Percentiles rank a stretch among this genome's conserved stretches.
Evolutionary conservation across 2,329 filamentous ascomycete genomes (phyloP).

Genomic region (Camptophora hylomeconis): DNA sequence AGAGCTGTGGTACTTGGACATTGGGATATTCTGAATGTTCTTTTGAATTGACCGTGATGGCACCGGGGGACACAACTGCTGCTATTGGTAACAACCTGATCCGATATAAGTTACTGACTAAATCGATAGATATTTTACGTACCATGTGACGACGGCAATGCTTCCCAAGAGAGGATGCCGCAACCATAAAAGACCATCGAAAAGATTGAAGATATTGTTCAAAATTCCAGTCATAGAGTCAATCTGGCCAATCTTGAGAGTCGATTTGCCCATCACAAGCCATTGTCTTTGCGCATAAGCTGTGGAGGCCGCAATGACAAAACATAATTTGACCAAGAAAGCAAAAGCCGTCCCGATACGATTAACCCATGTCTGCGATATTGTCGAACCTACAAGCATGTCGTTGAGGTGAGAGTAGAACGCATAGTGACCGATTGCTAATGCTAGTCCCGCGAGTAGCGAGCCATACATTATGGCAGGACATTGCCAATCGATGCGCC

Average conservation of each 20-base stretch:
- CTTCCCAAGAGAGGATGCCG: slow-evolving; percentile 4
- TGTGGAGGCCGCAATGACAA: slow-evolving; percentile 6
- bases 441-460: too few relatives aligned
- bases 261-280: slow-evolving; percentile 6
- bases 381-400: too few relatives aligned
- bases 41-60: slow-evolving; percentile 6
- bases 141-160: slow-evolving; percentile 8
- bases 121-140: neutral
- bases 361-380: slow-evolving; percentile 8
- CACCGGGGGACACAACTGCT: slow-evolving; percentile 7
- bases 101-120: neutral
- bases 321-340: slow-evolving; percentile 6
- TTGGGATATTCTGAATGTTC: slow-evolving; percentile 2
- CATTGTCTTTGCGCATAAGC: slow-evolving; percentile 8
- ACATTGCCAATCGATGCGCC: too few relatives aligned
- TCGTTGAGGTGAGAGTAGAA: too few relatives aligned
- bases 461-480: too few relatives aligned
- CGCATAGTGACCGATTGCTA: too few relatives aligned
- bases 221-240: slow-evolving; percentile 7
- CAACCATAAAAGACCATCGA: slow-evolving; percentile 6
- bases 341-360: slow-evolving; percentile 8
- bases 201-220: slow-evolving; percentile 7
- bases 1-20: slow-evolving; percentile 5
- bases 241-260: slow-evolving; percentile 5
- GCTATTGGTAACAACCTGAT: slow-evolving; percentile 7